These are phyloP conservation scores for Cryptococcus jaspeensis DNA, from an alignment of 1,284 basidiomycete genomes.

Conservation along the genomic window DNA sequence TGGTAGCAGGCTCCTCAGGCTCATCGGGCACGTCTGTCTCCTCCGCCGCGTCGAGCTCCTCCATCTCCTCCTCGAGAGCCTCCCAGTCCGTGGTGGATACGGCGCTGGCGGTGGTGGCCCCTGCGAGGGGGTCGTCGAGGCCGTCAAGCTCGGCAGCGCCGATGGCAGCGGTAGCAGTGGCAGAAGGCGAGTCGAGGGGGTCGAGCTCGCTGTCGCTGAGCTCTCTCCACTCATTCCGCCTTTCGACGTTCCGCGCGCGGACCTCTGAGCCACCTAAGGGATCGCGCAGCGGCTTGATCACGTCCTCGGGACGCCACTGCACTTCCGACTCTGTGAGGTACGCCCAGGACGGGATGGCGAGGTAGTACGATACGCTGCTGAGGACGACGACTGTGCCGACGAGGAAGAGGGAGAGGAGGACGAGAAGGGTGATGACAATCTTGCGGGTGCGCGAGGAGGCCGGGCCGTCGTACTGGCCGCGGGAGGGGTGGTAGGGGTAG, in stretches of 20 bases:
- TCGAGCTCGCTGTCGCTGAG: not conserved
- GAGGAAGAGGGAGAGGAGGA: slow-evolving; percentile 78
- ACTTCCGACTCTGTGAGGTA: slow-evolving; percentile 79
- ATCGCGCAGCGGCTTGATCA: slow-evolving; percentile 26
- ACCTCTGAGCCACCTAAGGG: not conserved
- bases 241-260: not conserved
- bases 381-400: slow-evolving; percentile 89
- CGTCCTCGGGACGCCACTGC: slow-evolving; percentile 55
- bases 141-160: not conserved
- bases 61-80: slow-evolving; percentile 21
- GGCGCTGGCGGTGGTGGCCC: not conserved
- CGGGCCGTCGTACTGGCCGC: not conserved
- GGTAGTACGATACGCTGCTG: slow-evolving; percentile 84
- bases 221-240: slow-evolving; percentile 22
- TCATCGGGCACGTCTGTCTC: slow-evolving; percentile 10
- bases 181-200: not conserved
- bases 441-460: slow-evolving; percentile 16
- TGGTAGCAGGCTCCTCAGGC: not conserved
- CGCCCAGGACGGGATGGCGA: slow-evolving; percentile 74
- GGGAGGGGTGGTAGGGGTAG: not conserved
- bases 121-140: not conserved
- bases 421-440: slow-evolving; percentile 64
- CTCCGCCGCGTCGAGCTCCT: slow-evolving; percentile 19
- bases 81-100: slow-evolving; percentile 11
- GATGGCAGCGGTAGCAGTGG: not conserved